phyloP scores from a whole-genome alignment of 2,329 filamentous ascomycete species.

The Epicoccum nigrum region DNA sequence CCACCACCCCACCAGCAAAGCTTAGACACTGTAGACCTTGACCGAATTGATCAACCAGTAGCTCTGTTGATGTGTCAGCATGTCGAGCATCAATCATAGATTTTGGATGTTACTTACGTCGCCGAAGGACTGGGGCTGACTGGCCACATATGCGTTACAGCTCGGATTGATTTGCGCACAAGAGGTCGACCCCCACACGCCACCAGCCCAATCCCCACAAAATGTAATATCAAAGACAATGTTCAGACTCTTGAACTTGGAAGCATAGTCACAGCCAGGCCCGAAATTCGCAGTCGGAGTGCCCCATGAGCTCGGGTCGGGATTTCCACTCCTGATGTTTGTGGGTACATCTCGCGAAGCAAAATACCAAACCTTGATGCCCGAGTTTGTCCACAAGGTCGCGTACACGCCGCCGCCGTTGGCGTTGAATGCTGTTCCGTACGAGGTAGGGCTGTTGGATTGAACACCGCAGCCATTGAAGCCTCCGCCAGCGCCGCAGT shows the following conservation, averaged over 20 bases:
- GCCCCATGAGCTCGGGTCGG: conserved; percentile 52
- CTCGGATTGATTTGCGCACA: conserved; percentile 42
- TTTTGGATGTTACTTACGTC: conserved; percentile 31
- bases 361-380: conserved; percentile 57
- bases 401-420: conserved; percentile 54
- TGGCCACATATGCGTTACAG: conserved; percentile 48
- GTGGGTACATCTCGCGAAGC: conserved; percentile 48
- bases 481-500: conserved; percentile 46
- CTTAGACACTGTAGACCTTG: conserved; percentile 46
- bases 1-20: too few species aligned
- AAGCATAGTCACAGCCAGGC: conserved; percentile 45
- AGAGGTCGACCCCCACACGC: conserved; percentile 47
- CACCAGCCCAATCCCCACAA: conserved; percentile 62
- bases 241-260: conserved; percentile 45
- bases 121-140: conserved; percentile 45
- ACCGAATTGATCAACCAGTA: conserved; percentile 51
- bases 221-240: conserved; percentile 59
- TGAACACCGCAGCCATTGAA: conserved; percentile 43
- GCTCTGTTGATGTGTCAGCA: conserved; percentile 27
- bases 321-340: conserved; percentile 50
- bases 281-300: conserved; percentile 47
- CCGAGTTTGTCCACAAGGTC: conserved; percentile 49
- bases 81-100: accelerated
- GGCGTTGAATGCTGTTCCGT: conserved; percentile 49
- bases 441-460: conserved; percentile 37